A percentile compares a stretch with the other conserved stretches of the same genome.
Conservation (phyloP, 306 rosid genomes). For the Prinsepia uniflora region DNA sequence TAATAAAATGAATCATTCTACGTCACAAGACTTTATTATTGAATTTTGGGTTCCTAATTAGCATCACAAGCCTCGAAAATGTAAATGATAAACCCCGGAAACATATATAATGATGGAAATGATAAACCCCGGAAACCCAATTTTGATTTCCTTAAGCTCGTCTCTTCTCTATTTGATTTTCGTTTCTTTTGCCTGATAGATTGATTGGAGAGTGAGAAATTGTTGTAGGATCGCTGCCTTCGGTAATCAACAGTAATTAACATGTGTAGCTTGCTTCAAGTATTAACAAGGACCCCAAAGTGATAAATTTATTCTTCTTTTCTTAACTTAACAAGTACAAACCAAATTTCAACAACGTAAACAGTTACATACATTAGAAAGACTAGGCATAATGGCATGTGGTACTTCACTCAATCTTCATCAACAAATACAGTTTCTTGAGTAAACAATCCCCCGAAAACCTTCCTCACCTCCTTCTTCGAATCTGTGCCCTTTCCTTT, state of each 20-base stretch:
- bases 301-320: not conserved
- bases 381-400: not conserved
- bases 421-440: constrained; percentile 93
- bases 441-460: constrained; percentile 84
- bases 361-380: not conserved
- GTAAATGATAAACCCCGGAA: too few species aligned
- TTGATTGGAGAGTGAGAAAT: too few species aligned
- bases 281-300: not conserved
- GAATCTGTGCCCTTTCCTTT: constrained; percentile 31
- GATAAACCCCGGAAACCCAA: too few species aligned
- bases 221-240: too few species aligned
- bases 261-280: not conserved
- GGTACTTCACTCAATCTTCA: constrained; percentile 52
- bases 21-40: not conserved
- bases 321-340: constrained; percentile 19
- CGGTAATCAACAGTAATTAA: too few species aligned
- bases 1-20: not conserved
- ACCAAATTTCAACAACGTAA: not conserved
- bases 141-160: too few species aligned
- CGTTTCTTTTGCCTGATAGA: too few species aligned
- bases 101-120: too few species aligned
- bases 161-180: too few species aligned
- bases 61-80: not conserved
- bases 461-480: constrained; percentile 60
- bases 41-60: not conserved